These are phyloP conservation scores for Tilletia setariae DNA, from an alignment of 1,284 basidiomycete species.

Conservation along the genomic window DNA sequence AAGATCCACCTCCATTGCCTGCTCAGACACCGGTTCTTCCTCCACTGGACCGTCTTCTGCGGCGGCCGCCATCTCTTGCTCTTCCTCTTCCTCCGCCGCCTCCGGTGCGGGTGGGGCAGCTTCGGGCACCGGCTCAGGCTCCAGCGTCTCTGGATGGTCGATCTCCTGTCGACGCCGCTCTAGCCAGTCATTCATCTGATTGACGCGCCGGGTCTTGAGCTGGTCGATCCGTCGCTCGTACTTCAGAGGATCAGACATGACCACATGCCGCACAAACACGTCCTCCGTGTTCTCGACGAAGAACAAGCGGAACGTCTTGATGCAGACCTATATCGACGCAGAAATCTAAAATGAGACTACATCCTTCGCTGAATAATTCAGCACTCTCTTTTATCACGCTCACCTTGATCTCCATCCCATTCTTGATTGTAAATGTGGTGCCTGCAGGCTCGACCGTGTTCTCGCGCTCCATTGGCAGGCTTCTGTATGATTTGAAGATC, in stretches of 20 bases:
- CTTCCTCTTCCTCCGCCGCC: neutral
- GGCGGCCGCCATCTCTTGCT: no score
- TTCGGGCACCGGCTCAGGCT: neutral
- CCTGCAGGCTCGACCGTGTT: constrained; percentile 28
- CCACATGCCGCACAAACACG: constrained; percentile 40
- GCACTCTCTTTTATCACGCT: neutral
- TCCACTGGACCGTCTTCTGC: no score
- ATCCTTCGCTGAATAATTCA: neutral
- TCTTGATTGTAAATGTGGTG: constrained; percentile 53
- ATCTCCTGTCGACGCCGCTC: constrained; percentile 35
- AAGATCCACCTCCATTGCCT: neutral
- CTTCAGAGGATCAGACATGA: constrained; percentile 2
- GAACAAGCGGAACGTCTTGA: constrained; percentile 57
- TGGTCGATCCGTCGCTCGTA: neutral
- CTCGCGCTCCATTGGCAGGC: constrained; percentile 24
- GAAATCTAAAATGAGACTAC: constrained; percentile 18
- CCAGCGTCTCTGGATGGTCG: constrained; percentile 18
- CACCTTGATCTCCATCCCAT: constrained; percentile 60
- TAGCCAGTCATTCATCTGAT: constrained; percentile 41
- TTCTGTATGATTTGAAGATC: neutral
- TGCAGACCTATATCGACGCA: constrained; percentile 48
- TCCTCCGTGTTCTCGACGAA: constrained; percentile 56
- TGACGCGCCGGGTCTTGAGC: constrained; percentile 18
- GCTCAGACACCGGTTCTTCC: neutral
- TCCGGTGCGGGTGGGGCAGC: constrained; percentile 1